Conservation (phyloP, 805 yeast species). For the Candida piceae region DNA sequence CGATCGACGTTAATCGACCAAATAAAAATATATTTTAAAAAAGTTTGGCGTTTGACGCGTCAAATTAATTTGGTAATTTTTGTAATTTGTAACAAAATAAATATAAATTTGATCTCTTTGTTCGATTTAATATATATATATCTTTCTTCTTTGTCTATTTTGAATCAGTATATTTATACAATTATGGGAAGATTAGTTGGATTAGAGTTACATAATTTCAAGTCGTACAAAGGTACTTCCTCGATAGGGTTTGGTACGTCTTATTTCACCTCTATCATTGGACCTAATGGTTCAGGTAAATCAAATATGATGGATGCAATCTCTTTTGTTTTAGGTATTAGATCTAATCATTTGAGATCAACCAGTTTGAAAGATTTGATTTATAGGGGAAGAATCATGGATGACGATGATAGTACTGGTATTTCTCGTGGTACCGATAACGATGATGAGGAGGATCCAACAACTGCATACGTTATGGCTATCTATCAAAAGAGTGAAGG, state of each 20-base stretch:
- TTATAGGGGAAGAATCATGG: constrained; percentile 60
- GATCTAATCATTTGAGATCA: constrained; percentile 72
- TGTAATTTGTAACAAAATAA: no score
- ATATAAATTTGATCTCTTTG: no score
- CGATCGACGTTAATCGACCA: no score
- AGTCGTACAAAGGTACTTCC: constrained; percentile 78
- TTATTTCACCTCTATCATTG: constrained; percentile 84
- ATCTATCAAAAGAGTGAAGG: constrained; percentile 63
- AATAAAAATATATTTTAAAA: no score
- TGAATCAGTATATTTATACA: neutral
- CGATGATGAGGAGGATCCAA: constrained; percentile 33
- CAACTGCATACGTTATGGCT: constrained; percentile 71
- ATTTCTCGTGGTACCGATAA: constrained; percentile 19
- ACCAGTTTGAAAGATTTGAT: constrained; percentile 68
- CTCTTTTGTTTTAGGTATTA: constrained; percentile 85
- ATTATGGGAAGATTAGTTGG: constrained; percentile 80
- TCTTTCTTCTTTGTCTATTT: neutral
- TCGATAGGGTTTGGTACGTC: constrained; percentile 79
- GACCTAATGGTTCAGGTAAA: constrained; percentile 99
- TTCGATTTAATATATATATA: no score
- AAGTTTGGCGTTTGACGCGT: no score
- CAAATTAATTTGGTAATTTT: no score
- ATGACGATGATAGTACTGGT: constrained; percentile 20
- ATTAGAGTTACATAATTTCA: constrained; percentile 79
- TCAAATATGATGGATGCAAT: constrained; percentile 96